These are phyloP conservation scores for Coniochaeta ligniaria DNA, from an alignment of 2,329 filamentous ascomycete species.

Conservation along the genomic window DNA sequence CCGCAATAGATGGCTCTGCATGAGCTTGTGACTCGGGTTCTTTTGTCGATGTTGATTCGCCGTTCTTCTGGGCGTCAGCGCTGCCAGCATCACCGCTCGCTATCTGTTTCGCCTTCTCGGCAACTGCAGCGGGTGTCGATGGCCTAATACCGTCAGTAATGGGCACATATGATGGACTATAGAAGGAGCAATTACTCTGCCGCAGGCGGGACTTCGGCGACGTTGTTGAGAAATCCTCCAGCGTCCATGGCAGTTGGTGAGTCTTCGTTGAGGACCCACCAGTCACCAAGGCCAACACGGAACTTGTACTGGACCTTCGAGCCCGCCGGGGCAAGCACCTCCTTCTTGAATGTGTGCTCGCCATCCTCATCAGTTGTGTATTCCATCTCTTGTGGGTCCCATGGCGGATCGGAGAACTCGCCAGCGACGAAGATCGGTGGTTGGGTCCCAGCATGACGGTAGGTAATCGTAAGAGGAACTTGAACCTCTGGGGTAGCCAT, in stretches of 20 bases:
- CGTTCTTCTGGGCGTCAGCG: neutral
- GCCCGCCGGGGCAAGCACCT: slow-evolving; percentile 45
- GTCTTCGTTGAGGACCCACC: slow-evolving; percentile 63
- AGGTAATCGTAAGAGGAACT: slow-evolving; percentile 50
- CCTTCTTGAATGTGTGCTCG: slow-evolving; percentile 51
- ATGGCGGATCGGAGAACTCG: slow-evolving; percentile 59
- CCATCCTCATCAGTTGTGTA: slow-evolving; percentile 39
- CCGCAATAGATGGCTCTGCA: slow-evolving; percentile 2
- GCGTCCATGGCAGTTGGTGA: slow-evolving; percentile 42
- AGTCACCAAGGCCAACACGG: slow-evolving; percentile 57
- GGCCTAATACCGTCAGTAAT: neutral
- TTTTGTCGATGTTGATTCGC: neutral
- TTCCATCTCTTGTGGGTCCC: slow-evolving; percentile 62
- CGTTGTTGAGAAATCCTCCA: slow-evolving; percentile 41
- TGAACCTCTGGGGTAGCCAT: slow-evolving; percentile 30
- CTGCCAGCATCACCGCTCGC: neutral
- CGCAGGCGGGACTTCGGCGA: slow-evolving; percentile 25
- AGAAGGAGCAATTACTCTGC: slow-evolving; percentile 2
- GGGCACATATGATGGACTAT: neutral
- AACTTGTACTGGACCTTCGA: slow-evolving; percentile 70
- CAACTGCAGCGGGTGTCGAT: neutral
- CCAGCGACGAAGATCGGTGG: slow-evolving; percentile 67
- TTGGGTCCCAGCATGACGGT: slow-evolving; percentile 48
- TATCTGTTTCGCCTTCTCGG: neutral
- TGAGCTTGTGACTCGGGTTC: neutral